These are phyloP conservation scores for Silene noctiflora DNA, from an alignment of 179 eudicot genomes.

Conservation along the genomic window DNA sequence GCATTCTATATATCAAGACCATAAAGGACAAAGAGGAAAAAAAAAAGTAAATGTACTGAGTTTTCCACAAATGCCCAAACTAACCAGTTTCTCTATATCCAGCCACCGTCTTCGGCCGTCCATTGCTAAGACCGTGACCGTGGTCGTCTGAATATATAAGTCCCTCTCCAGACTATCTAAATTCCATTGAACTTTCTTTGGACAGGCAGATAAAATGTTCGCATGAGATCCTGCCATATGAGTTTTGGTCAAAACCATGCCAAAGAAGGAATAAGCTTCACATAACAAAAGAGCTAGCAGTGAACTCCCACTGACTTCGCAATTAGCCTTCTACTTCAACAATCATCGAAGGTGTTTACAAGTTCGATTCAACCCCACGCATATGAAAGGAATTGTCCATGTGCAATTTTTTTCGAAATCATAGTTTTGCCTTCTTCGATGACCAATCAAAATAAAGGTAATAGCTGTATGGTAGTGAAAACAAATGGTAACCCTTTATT, in stretches of 20 bases:
- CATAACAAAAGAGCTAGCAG: conserved; percentile 12
- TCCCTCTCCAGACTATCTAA: conserved; percentile 85
- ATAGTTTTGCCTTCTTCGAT: not conserved
- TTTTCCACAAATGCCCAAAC: conserved; percentile 28
- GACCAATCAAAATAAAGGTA: not conserved
- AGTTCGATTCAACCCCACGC: not conserved
- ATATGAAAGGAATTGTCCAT: not conserved
- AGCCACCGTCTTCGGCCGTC: conserved; percentile 97
- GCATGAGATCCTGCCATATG: conserved; percentile 48
- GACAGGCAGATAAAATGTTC: conserved; percentile 50
- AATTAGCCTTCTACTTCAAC: conserved; percentile 2
- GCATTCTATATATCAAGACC: not conserved
- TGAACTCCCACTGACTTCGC: not conserved
- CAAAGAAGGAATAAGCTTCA: not conserved
- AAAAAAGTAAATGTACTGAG: conserved; percentile 8
- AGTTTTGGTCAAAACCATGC: conserved; percentile 17
- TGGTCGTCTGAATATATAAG: conserved; percentile 66
- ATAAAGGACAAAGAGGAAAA: not conserved
- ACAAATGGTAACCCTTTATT: not conserved
- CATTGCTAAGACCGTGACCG: conserved; percentile 89
- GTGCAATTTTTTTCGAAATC: no score
- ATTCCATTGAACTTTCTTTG: conserved; percentile 60
- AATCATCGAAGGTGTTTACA: not conserved
- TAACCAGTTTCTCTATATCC: conserved; percentile 90
- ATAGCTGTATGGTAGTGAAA: not conserved